Base-by-base conservation (phyloP, 345 rosid species). In the Reutealis trisperma region DNA sequence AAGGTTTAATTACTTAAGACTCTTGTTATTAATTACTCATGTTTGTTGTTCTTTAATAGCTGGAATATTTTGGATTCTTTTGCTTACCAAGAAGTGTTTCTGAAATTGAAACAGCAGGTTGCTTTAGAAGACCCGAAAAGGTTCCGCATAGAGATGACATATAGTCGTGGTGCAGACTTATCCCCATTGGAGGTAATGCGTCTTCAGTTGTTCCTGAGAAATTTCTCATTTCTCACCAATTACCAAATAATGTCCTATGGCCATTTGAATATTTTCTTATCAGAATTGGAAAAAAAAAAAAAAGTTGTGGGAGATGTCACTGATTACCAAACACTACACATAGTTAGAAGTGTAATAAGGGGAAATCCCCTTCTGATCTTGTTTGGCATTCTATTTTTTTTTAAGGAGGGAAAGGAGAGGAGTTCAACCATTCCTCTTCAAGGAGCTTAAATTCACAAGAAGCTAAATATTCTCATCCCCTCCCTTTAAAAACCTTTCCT, bases 81-180 rank as follows among this genome's bases (percentile, higher is more conserved):
- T 16, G 13, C 67, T 73, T 61, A 62, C 18, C 34, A 2, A 60
- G 68, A 24, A 18, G 18, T 18, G 22, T 73, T 52, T 68, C 32
- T 47, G 30, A 59, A 67, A 34, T 49, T 73, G 77, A 64, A 75
- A 80, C 47, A 71, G 67, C 91, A 96, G 98, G 90, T 92, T 25
- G 63, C 92, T 71, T 80, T 96, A 72, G 98, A 96, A 81, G 97
- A 94, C 70, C 98, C 98, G 6, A 85, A 86, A 85, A 87, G 98
- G 82, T 96, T 87, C 84, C 93, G 98, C 22, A 79, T 92, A 27
- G 99, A 96, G 79, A 85, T 96, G 85, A 93, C 98, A 57, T 89
- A 88, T 85, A 96, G 98, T 79, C 98, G 97, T 45, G 98, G 99
- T 61, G 99, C 99, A 74, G 99, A 96, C 85, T 87, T 94, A 65